Evolutionary conservation across 1,284 basidiomycete genomes (phyloP).

Genomic region (Pseudozyma tsukubaensis): DNA sequence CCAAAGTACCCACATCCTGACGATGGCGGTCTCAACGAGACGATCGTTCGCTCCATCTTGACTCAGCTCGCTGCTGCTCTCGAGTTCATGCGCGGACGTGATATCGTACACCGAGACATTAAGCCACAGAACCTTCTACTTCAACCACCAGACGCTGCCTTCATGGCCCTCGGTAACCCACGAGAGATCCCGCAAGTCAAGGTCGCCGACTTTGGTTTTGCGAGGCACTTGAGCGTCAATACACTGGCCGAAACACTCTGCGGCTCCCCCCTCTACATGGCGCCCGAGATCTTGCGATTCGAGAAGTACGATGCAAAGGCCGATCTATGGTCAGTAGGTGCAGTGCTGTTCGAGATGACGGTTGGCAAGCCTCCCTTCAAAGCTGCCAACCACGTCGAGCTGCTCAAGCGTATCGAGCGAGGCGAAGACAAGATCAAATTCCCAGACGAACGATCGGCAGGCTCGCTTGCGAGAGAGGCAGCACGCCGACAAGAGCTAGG

Average conservation of each 20-base stretch:
- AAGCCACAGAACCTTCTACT: slow-evolving; percentile 96
- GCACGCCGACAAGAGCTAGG: slow-evolving; percentile 56
- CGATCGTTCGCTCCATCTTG: slow-evolving; percentile 90
- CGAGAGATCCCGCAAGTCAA: slow-evolving; percentile 73
- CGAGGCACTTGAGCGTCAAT: slow-evolving; percentile 87
- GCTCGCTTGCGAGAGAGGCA: slow-evolving; percentile 57
- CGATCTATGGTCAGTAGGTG: slow-evolving; percentile 97
- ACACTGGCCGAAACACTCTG: slow-evolving; percentile 98
- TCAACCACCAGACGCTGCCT: slow-evolving; percentile 82
- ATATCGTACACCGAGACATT: slow-evolving; percentile 95
- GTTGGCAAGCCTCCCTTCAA: slow-evolving; percentile 93
- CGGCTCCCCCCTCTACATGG: slow-evolving; percentile 98
- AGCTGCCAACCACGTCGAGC: slow-evolving; percentile 93
- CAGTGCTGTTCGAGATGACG: slow-evolving; percentile 94
- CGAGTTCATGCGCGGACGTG: slow-evolving; percentile 86
- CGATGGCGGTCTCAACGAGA: slow-evolving; percentile 88
- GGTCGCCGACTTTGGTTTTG: slow-evolving; percentile 94
- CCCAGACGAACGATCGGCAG: slow-evolving; percentile 75
- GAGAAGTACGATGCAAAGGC: slow-evolving; percentile 98
- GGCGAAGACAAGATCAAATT: slow-evolving; percentile 79
- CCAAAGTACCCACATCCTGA: slow-evolving; percentile 87
- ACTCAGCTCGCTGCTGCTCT: slow-evolving; percentile 94
- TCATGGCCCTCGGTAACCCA: slow-evolving; percentile 86
- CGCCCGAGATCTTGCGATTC: slow-evolving; percentile 95
- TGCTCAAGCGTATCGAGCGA: slow-evolving; percentile 90